Evolutionary conservation across 805 yeast genomes (phyloP).

Genomic region (Tetrapisispora phaffii): DNA sequence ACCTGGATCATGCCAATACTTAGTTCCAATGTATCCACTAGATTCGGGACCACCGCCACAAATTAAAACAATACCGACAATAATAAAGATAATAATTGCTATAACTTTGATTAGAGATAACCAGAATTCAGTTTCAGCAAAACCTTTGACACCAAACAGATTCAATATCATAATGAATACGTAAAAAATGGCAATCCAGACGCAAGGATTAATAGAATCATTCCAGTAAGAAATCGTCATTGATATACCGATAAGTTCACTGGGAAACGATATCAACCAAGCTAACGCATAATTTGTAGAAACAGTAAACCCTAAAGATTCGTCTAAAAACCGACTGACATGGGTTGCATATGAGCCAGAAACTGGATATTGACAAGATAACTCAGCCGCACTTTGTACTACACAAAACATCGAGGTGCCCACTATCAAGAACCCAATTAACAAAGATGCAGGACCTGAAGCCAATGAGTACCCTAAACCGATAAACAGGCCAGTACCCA

Average conservation of each 20-base stretch:
- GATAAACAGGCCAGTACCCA: conserved; percentile 62
- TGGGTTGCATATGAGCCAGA: conserved; percentile 56
- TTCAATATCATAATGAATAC: conserved; percentile 36
- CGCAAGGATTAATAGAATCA: conserved; percentile 15
- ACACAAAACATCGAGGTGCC: conserved; percentile 48
- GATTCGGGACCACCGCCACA: conserved; percentile 39
- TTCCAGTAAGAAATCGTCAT: conserved; percentile 42
- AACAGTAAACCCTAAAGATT: conserved; percentile 53
- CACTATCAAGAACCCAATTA: conserved; percentile 46
- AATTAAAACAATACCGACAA: conserved; percentile 37
- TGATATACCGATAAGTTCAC: conserved; percentile 47
- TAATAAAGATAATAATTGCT: conserved; percentile 39
- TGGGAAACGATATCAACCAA: conserved; percentile 46
- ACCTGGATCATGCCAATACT: conserved; percentile 44
- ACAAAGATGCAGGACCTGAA: conserved; percentile 38
- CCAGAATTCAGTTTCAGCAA: conserved; percentile 45
- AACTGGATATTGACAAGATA: conserved; percentile 46
- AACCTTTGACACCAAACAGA: conserved; percentile 42
- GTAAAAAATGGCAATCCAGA: conserved; percentile 21
- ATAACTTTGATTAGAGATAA: conserved; percentile 38
- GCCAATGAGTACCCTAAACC: conserved; percentile 41
- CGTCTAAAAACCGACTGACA: conserved; percentile 43
- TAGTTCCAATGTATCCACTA: conserved; percentile 35
- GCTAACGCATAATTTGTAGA: conserved; percentile 50
- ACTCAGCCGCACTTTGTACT: conserved; percentile 50